These are phyloP conservation scores for Pleurotus cornucopiae DNA, from an alignment of 768 basidiomycete genomes.

Conservation along the genomic window DNA sequence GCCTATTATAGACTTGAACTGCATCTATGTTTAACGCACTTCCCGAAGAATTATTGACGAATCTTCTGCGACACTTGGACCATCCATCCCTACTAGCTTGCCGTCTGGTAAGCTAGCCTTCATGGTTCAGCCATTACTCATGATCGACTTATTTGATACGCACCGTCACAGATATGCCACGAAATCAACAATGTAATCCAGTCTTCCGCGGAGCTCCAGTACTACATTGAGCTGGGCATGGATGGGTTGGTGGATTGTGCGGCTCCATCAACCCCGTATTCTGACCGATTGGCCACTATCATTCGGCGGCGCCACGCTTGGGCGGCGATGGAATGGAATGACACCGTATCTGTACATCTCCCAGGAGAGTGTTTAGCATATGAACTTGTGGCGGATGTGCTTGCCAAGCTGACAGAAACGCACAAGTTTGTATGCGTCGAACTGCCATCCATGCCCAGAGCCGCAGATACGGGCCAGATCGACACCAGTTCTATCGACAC, in stretches of 20 bases:
- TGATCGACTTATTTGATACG: no score
- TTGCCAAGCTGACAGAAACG: conserved; percentile 37
- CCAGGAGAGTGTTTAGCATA: conserved; percentile 37
- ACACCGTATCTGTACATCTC: conserved; percentile 1
- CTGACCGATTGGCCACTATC: conserved; percentile 17
- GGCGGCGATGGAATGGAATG: conserved; percentile 19
- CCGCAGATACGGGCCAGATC: conserved; percentile 8
- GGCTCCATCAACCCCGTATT: conserved; percentile 5
- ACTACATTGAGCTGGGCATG: conserved; percentile 30
- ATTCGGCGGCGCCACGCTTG: conserved; percentile 20
- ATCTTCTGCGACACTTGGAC: no score
- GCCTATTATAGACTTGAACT: no score
- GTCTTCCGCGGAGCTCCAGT: conserved; percentile 25
- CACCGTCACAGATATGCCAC: background rate
- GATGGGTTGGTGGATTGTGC: conserved; percentile 29
- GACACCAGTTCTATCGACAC: conserved; percentile 4
- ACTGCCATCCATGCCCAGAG: conserved; percentile 19
- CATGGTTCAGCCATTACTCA: no score
- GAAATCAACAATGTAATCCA: background rate
- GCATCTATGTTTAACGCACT: no score
- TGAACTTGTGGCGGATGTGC: conserved; percentile 57
- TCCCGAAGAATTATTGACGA: no score
- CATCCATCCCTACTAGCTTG: no score
- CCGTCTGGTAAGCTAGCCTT: no score
- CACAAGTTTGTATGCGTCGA: conserved; percentile 16